phyloP scores from a whole-genome alignment of 805 yeast genomes.

The Saitoella complicata region DNA sequence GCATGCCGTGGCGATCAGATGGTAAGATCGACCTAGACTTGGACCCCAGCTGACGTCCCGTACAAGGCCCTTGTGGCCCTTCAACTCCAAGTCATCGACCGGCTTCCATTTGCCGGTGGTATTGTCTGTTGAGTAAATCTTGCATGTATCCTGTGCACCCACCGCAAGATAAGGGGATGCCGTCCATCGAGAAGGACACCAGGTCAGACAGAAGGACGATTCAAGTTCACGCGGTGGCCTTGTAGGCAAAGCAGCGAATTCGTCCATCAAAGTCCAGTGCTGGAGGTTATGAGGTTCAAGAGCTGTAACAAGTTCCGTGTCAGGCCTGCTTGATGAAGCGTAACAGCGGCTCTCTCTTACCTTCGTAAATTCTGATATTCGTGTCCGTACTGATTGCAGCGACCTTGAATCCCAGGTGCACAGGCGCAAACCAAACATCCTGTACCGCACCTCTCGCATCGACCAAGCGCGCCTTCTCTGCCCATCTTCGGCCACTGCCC shows the following conservation, averaged over 20 bases:
- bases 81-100: slow-evolving; percentile 13
- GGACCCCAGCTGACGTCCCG: slow-evolving; percentile 83
- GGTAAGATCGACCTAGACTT: slow-evolving; percentile 34
- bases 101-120: slow-evolving; percentile 32
- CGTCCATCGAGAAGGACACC: slow-evolving; percentile 9
- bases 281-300: slow-evolving; percentile 71
- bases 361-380: slow-evolving; percentile 6
- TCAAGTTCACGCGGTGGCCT: slow-evolving; percentile 8
- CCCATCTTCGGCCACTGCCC: slow-evolving; percentile 1
- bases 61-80: slow-evolving; percentile 71
- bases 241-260: slow-evolving; percentile 28
- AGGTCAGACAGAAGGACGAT: slow-evolving; percentile 8
- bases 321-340: too few species aligned
- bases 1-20: slow-evolving; percentile 85
- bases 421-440: slow-evolving; percentile 10
- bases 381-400: slow-evolving; percentile 10
- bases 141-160: slow-evolving; percentile 74
- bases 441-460: slow-evolving; percentile 9
- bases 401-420: slow-evolving; percentile 9
- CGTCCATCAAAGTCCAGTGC: slow-evolving; percentile 63
- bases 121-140: slow-evolving; percentile 42
- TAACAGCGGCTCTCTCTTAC: too few species aligned
- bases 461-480: not conserved
- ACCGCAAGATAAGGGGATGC: slow-evolving; percentile 56
- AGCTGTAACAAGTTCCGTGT: slow-evolving; percentile 21